A percentile compares a stretch with the other conserved stretches of the same genome.
phyloP scores from a whole-genome alignment of 331 rosid species.

The Quercus phellos region DNA sequence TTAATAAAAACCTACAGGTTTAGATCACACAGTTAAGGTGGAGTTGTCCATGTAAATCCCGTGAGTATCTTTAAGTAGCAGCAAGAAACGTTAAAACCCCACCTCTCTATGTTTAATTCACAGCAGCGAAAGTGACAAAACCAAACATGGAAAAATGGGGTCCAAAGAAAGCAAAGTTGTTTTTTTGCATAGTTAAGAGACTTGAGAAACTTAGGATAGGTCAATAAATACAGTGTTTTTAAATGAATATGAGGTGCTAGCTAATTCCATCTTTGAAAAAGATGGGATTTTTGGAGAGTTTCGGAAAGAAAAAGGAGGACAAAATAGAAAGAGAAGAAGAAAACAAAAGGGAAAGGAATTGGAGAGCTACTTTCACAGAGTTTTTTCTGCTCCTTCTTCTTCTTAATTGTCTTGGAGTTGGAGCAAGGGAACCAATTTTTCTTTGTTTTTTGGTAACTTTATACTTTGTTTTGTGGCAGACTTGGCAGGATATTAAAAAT shows the following conservation, averaged over 20 bases:
- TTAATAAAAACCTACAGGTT: conserved; percentile 18
- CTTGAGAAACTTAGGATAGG: background rate
- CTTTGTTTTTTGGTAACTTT: background rate
- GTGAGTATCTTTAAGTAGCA: conserved; percentile 46
- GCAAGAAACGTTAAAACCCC: conserved; percentile 12
- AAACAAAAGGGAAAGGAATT: conserved; percentile 5
- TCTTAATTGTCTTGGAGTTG: background rate
- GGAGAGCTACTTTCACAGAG: conserved; percentile 9
- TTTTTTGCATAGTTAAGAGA: background rate
- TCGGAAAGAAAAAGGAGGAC: conserved; percentile 25
- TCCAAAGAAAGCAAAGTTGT: background rate
- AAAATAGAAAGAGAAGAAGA: conserved; percentile 39
- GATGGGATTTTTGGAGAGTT: background rate
- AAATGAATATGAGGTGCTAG: conserved; percentile 8
- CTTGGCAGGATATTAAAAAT: background rate
- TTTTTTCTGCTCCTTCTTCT: background rate
- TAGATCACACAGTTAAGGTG: conserved; percentile 15
- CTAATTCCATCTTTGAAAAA: conserved; percentile 20
- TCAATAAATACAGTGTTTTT: conserved; percentile 13
- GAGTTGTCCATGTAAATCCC: conserved; percentile 42
- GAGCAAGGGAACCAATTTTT: background rate
- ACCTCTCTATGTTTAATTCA: conserved; percentile 22
- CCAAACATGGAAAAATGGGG: conserved; percentile 8
- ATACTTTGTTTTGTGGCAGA: background rate
- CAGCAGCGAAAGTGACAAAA: conserved; percentile 22